Evolutionary conservation across 176 grass and related monocot genomes (phyloP), one percentile per base, ranked within the genome.

Genomic region (Carex scoparia): DNA sequence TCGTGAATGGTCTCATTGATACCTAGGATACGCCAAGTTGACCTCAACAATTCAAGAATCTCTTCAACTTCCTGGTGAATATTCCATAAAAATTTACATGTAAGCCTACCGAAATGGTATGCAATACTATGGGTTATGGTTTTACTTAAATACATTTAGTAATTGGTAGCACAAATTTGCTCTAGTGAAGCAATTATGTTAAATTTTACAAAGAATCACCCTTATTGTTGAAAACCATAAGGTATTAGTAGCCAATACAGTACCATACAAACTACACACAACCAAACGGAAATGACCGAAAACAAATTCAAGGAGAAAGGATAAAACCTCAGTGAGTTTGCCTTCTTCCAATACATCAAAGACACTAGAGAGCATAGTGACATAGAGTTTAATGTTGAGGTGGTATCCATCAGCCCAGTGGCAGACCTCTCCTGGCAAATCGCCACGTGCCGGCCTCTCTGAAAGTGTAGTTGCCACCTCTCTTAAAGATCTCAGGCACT

Each of bases 371-470:
- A 98, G 93, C 95, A 98, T 98, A 86, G 91, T 91, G 59, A 90
- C 91, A 85, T 99, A 99, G 79, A 99, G 72, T 79, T 87, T 88
- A 4, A 92, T 90, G 87, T 99, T 99, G 72, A 95, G 88, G 90
- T 91, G 90, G 61, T 99, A 99, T 65, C 96, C 96, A 92, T 99
- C 93, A 84, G 91, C 91, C 96, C 96, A 99, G 68, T 99, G 96
- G 84, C 96, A 99, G 85, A 95, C 91, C 51, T 99, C 96, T 80
- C 96, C 96, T 85, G 93, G 93, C 80, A 95, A 84, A 92, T 99
- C 96, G 77, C 90, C 93, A 32, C 96, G 84, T 61, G 88, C 91
- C 84, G 96, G 93, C 79, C 96, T 95, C 86, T 99, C 96, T 85
- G 93, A 90, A 64, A 95, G 86, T 81, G 88, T 90, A 35, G 87